phyloP scores from a whole-genome alignment of 306 rosid species.

The Trifolium pratense region DNA sequence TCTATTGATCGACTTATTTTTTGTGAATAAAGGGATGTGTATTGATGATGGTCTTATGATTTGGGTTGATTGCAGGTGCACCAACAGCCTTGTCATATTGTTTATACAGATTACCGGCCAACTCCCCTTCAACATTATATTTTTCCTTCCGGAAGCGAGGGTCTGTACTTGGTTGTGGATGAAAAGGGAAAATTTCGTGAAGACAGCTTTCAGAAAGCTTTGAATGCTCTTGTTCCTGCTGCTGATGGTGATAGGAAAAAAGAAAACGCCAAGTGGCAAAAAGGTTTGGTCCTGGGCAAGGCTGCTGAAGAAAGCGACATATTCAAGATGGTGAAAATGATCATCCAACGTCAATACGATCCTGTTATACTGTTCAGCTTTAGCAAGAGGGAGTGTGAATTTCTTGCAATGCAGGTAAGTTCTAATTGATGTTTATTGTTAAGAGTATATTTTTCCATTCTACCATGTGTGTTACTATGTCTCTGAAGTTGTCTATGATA shows the following conservation, averaged over 20 bases:
- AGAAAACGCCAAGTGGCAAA: conserved; percentile 75
- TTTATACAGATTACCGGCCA: conserved; percentile 94
- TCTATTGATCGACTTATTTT: neutral
- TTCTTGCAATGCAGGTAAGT: conserved; percentile 95
- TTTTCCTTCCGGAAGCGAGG: conserved; percentile 87
- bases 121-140: conserved; percentile 96
- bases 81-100: conserved; percentile 92
- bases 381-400: conserved; percentile 95
- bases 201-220: conserved; percentile 83
- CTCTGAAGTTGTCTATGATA: conserved; percentile 37
- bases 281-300: conserved; percentile 68
- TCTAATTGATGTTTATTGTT: conserved; percentile 11
- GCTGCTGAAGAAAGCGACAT: conserved; percentile 84
- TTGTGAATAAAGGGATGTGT: neutral
- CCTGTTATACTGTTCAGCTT: conserved; percentile 96
- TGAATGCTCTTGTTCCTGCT: conserved; percentile 75
- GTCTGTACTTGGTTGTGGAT: conserved; percentile 87
- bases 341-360: conserved; percentile 91
- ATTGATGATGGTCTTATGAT: conserved; percentile 37
- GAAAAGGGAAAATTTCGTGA: conserved; percentile 85
- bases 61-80: conserved; percentile 68
- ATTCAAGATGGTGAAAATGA: conserved; percentile 98
- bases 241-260: conserved; percentile 63
- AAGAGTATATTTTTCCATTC: conserved; percentile 12
- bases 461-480: neutral